Evolutionary conservation across 805 yeast species (phyloP).

Genomic region (Teunomyces lycoperdinae): DNA sequence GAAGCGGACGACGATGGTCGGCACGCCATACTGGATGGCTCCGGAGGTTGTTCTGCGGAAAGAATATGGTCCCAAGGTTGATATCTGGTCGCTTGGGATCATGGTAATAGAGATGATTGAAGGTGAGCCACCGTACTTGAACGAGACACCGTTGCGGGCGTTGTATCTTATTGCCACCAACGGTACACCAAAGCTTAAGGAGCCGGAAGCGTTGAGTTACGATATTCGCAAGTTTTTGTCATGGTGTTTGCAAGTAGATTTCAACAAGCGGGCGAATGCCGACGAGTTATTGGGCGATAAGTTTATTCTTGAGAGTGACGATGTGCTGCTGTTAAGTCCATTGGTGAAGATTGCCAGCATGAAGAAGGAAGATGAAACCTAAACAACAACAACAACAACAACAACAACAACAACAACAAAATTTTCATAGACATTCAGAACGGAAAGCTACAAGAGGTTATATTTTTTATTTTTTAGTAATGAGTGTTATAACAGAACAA

Average conservation of each 20-base stretch:
- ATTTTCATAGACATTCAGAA: not conserved
- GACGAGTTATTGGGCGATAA: conserved; percentile 64
- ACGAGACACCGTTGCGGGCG: conserved; percentile 93
- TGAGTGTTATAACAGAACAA: not conserved
- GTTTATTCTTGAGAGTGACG: conserved; percentile 62
- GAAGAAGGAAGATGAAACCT: conserved; percentile 44
- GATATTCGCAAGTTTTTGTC: conserved; percentile 68
- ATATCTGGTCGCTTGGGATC: conserved; percentile 96
- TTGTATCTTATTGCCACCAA: conserved; percentile 91
- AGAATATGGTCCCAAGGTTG: conserved; percentile 95
- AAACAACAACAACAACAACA: not conserved
- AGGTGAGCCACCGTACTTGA: conserved; percentile 97
- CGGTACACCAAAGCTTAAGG: conserved; percentile 92
- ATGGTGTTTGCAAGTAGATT: conserved; percentile 78
- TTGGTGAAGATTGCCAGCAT: conserved; percentile 69
- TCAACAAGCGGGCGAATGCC: conserved; percentile 78
- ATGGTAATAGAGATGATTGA: conserved; percentile 99
- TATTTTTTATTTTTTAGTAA: no score
- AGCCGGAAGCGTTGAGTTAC: conserved; percentile 74
- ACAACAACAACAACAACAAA: not conserved
- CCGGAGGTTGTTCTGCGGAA: conserved; percentile 96
- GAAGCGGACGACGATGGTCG: conserved; percentile 97
- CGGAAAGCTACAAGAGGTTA: no score
- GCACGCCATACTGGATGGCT: conserved; percentile 99
- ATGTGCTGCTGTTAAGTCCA: conserved; percentile 62